phyloP scores from a whole-genome alignment of 164 flowering plant genomes.

The Platanus orientalis region DNA sequence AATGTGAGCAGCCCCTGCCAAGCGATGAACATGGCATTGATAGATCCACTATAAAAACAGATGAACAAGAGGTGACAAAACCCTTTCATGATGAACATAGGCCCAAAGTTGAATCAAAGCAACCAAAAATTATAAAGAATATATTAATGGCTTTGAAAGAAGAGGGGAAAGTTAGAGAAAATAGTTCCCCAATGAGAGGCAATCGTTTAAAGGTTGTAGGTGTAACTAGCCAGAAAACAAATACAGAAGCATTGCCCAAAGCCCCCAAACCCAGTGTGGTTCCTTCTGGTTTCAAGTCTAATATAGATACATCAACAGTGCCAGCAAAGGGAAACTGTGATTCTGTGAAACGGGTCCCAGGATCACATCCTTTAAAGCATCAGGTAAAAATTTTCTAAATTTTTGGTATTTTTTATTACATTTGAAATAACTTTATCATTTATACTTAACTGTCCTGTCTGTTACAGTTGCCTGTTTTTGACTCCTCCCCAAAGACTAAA shows the following conservation, averaged over 20 bases:
- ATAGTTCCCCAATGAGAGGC: constrained; percentile 82
- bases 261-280: constrained; percentile 40
- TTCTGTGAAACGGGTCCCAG: constrained; percentile 44
- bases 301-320: constrained; percentile 34
- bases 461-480: constrained; percentile 56
- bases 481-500: constrained; percentile 64
- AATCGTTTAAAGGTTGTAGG: constrained; percentile 44
- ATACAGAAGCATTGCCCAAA: constrained; percentile 52
- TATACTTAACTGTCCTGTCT: constrained; percentile 10
- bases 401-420: not conserved
- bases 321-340: constrained; percentile 42
- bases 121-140: constrained; percentile 64
- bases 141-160: constrained; percentile 78
- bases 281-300: constrained; percentile 42
- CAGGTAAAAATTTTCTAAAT: constrained; percentile 41
- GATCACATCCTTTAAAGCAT: constrained; percentile 49
- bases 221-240: constrained; percentile 36
- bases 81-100: constrained; percentile 30
- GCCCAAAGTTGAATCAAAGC: constrained; percentile 43
- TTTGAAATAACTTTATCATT: not conserved
- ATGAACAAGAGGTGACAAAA: constrained; percentile 33
- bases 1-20: constrained; percentile 31
- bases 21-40: constrained; percentile 29
- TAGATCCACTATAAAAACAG: constrained; percentile 21
- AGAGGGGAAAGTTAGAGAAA: constrained; percentile 68